phyloP scores from a whole-genome alignment of 257 asterid genomes.

The Henckelia pumila region DNA sequence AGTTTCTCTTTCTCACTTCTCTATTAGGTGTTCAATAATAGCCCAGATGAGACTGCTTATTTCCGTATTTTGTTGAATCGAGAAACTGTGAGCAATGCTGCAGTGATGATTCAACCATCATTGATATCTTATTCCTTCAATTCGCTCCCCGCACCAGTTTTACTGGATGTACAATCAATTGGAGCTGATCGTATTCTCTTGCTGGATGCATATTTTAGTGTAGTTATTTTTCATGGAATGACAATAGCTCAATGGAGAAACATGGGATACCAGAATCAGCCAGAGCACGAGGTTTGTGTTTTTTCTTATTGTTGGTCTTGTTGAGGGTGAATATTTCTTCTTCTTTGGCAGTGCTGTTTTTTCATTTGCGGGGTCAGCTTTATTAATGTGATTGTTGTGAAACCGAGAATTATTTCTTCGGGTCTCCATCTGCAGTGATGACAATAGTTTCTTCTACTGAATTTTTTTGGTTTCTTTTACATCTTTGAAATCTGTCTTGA shows the following conservation, averaged over 20 bases:
- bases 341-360: neutral
- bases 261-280: constrained; percentile 92
- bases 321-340: constrained; percentile 6
- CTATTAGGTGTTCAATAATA: constrained; percentile 83
- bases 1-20: constrained; percentile 14
- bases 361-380: neutral
- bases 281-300: constrained; percentile 70
- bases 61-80: constrained; percentile 93
- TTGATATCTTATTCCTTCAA: constrained; percentile 77
- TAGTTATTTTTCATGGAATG: constrained; percentile 96
- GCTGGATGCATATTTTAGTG: constrained; percentile 88
- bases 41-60: constrained; percentile 99
- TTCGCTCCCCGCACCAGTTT: constrained; percentile 86
- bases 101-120: constrained; percentile 98
- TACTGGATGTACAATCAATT: constrained; percentile 87
- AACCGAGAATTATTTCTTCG: neutral
- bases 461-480: constrained; percentile 4
- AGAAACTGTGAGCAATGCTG: constrained; percentile 85
- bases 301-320: constrained; percentile 13
- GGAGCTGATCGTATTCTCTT: constrained; percentile 88
- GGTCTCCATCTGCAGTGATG: neutral
- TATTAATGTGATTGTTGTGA: too few relatives aligned
- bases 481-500: constrained; percentile 11
- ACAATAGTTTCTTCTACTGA: neutral
- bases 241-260: constrained; percentile 99